phyloP scores from a whole-genome alignment of 1,139 yeast species.

The Blastobotrys elegans region DNA sequence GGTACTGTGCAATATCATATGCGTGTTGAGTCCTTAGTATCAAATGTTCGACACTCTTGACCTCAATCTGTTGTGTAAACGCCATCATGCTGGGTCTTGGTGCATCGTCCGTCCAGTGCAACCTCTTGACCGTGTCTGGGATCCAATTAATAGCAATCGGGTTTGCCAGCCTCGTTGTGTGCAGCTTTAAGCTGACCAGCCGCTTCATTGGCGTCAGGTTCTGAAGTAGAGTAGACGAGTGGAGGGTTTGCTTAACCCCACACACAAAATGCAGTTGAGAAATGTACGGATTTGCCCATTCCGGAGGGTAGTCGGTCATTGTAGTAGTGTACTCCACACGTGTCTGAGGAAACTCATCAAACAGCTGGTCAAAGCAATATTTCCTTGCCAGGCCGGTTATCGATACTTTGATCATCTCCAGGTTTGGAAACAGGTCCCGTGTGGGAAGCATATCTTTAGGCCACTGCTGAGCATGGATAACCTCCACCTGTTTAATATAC shows the following conservation, averaged over 20 bases:
- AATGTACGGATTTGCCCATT: not conserved
- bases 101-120: conserved; percentile 2
- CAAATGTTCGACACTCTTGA: not conserved
- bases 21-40: not conserved
- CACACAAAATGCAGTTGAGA: not conserved
- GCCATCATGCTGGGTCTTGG: not conserved
- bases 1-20: conserved; percentile 3
- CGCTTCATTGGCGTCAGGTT: not conserved
- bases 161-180: conserved; percentile 1
- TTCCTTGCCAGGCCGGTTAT: not conserved
- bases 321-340: not conserved
- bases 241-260: not conserved
- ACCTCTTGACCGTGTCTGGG: not conserved
- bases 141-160: not conserved
- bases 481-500: not conserved
- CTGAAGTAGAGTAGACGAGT: not conserved
- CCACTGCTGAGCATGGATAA: not conserved
- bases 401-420: not conserved
- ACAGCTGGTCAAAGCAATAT: not conserved
- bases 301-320: not conserved
- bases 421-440: not conserved
- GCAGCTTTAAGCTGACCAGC: not conserved
- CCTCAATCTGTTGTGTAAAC: not conserved
- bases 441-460: not conserved
- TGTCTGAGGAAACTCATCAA: not conserved